A percentile compares a stretch with the other conserved stretches of the same genome.
These are phyloP conservation scores for Lolium perenne DNA, from an alignment of 176 grass and related monocot species.

Conservation along the genomic window DNA sequence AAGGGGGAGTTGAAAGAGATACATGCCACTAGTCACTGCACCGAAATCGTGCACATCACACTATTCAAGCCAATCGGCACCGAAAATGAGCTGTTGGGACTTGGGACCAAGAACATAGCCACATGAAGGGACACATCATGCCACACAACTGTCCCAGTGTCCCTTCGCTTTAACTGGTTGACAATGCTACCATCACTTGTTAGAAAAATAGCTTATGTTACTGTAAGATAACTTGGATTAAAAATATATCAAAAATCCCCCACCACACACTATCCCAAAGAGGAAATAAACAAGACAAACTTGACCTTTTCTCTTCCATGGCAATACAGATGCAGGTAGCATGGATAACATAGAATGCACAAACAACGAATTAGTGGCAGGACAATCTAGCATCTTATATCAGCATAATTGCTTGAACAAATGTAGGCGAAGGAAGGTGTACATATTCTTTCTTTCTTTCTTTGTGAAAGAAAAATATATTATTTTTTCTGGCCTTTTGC, in stretches of 20 bases:
- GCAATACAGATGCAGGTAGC: neutral
- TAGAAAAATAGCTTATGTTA: too few species aligned
- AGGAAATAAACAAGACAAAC: neutral
- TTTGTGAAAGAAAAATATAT: neutral
- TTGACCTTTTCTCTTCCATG: neutral
- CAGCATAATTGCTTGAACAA: neutral
- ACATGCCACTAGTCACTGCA: slow-evolving; percentile 21
- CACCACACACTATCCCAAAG: neutral
- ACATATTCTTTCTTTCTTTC: neutral
- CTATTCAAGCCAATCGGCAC: slow-evolving; percentile 14
- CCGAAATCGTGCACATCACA: slow-evolving; percentile 35
- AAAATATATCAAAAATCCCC: neutral
- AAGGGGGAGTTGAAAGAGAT: neutral
- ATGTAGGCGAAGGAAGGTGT: neutral
- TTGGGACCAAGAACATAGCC: slow-evolving; percentile 1
- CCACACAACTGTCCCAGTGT: neutral
- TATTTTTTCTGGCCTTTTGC: neutral
- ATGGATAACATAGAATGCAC: neutral
- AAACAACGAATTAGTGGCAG: neutral
- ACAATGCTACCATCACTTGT: neutral
- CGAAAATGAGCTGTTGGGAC: slow-evolving; percentile 33
- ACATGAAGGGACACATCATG: slow-evolving; percentile 27
- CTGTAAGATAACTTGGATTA: neutral
- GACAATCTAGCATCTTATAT: neutral
- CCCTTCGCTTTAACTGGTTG: slow-evolving; percentile 12